Conservation (phyloP, 345 rosid genomes). For the Dovyalis caffra region DNA sequence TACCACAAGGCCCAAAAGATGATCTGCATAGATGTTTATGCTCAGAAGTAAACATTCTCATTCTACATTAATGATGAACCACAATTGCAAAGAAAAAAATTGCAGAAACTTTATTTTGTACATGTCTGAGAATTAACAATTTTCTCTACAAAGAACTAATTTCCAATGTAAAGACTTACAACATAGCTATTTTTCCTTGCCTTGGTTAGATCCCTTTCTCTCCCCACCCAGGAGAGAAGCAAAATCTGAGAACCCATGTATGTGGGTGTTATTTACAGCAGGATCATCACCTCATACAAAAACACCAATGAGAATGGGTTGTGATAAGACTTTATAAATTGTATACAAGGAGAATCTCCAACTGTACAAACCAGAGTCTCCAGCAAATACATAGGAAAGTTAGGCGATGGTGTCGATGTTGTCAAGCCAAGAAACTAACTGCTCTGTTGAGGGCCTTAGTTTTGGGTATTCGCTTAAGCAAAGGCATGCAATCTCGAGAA, state of each 20-base stretch:
- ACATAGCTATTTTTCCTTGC: background rate
- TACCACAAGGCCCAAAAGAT: background rate
- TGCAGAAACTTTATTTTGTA: constrained; percentile 8
- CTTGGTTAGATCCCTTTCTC: constrained; percentile 14
- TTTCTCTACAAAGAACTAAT: constrained; percentile 9
- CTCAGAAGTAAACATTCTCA: too few species aligned
- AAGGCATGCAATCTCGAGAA: constrained; percentile 74
- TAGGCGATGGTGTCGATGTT: constrained; percentile 22
- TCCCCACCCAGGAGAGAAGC: constrained; percentile 15
- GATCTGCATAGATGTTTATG: background rate
- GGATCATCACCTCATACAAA: constrained; percentile 5
- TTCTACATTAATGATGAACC: background rate
- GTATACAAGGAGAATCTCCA: background rate
- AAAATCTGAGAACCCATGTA: constrained; percentile 5
- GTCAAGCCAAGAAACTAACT: constrained; percentile 68
- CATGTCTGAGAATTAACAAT: constrained; percentile 10
- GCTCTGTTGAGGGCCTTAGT: constrained; percentile 70
- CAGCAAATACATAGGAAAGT: constrained; percentile 8
- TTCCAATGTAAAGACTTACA: constrained; percentile 15
- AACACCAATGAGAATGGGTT: background rate
- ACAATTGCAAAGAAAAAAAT: background rate
- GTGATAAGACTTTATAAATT: background rate
- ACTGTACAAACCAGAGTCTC: constrained; percentile 16
- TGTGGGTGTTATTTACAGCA: constrained; percentile 29
- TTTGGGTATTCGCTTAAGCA: constrained; percentile 77